Evolutionary conservation across 176 grass and related monocot genomes (phyloP).

Genomic region (Paspalum notatum): DNA sequence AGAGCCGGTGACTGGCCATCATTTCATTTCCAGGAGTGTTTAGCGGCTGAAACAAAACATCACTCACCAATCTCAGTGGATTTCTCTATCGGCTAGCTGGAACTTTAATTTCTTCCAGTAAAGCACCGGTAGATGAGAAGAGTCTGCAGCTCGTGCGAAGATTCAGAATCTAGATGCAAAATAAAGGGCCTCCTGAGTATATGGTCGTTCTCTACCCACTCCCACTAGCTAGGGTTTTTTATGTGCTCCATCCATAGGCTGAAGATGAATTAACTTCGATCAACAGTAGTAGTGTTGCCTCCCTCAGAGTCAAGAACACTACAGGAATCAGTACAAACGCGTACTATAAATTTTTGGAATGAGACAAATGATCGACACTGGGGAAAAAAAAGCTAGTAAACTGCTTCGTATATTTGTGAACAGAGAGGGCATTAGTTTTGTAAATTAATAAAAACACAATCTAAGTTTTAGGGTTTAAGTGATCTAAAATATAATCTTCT

Average conservation of each 20-base stretch:
- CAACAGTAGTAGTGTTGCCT: background rate
- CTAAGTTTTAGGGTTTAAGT: no score
- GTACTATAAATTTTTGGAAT: no score
- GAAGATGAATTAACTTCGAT: background rate
- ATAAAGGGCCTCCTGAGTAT: background rate
- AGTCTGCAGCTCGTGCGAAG: background rate
- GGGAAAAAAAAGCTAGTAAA: no score
- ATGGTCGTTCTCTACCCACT: background rate
- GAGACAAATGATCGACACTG: no score
- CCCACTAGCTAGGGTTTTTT: background rate
- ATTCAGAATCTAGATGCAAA: constrained; percentile 1
- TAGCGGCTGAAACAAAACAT: constrained; percentile 1
- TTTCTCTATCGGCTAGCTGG: background rate
- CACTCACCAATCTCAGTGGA: background rate
- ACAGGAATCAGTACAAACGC: background rate
- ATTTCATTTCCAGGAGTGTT: background rate
- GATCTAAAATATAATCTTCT: no score
- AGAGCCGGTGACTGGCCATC: background rate
- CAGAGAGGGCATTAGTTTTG: no score
- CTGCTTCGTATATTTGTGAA: no score
- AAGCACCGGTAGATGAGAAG: background rate
- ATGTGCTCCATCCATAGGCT: background rate
- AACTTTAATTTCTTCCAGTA: background rate
- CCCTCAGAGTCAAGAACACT: constrained; percentile 11
- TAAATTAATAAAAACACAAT: no score